These are phyloP conservation scores for Stropharia rugosoannulata DNA, from an alignment of 768 basidiomycete species.

Conservation along the genomic window DNA sequence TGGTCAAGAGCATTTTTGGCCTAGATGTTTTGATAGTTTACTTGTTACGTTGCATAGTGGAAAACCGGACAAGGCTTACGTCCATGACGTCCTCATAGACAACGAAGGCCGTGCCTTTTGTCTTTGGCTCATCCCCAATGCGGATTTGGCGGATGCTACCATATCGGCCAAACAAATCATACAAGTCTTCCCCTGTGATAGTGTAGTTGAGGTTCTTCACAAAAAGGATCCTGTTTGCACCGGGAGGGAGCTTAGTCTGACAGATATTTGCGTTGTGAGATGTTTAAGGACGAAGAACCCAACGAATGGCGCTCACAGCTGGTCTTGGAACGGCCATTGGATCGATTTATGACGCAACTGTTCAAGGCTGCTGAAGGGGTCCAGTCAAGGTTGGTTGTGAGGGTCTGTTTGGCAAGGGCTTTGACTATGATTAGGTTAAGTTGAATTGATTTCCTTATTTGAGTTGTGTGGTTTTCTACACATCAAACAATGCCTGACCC, in stretches of 20 bases:
- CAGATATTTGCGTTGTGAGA: not conserved
- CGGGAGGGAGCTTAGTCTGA: conserved; percentile 86
- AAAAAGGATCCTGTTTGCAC: conserved; percentile 89
- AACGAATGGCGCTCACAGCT: conserved; percentile 44
- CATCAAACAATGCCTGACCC: not conserved
- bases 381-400: not conserved
- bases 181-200: conserved; percentile 91
- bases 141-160: conserved; percentile 95
- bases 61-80: conserved; percentile 41
- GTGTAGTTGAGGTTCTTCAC: conserved; percentile 93
- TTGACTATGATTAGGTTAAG: not conserved
- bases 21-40: conserved; percentile 35
- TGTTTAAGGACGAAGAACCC: not conserved
- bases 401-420: not conserved
- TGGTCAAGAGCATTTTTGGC: conserved; percentile 97
- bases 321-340: conserved; percentile 70
- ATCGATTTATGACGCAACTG: not conserved
- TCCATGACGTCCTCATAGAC: conserved; percentile 98
- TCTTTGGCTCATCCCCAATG: conserved; percentile 89
- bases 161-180: conserved; percentile 97
- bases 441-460: not conserved
- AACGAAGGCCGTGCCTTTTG: conserved; percentile 95
- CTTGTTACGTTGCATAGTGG: conserved; percentile 8
- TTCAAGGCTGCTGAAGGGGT: not conserved
- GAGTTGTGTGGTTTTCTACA: conserved; percentile 1